phyloP scores from a whole-genome alignment of 1,139 yeast species.

The Hanseniaspora uvarum region DNA sequence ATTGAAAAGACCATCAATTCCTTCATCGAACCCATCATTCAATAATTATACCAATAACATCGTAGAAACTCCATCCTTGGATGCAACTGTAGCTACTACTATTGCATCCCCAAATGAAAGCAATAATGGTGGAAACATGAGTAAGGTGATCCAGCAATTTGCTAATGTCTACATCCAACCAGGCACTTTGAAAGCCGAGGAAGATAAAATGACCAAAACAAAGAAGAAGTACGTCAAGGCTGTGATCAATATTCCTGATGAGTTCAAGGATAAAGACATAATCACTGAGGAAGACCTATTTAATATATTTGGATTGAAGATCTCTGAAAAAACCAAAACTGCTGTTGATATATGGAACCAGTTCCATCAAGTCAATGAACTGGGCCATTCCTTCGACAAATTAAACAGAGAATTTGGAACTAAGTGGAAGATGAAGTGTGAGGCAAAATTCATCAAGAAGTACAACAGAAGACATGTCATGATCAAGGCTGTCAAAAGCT shows the following conservation, averaged over 20 bases:
- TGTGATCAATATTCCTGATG: not conserved
- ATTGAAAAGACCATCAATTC: not conserved
- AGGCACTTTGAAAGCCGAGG: not conserved
- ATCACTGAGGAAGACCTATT: slow-evolving; percentile 18
- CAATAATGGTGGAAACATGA: not conserved
- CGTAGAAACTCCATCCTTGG: not conserved
- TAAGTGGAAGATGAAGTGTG: slow-evolving; percentile 20
- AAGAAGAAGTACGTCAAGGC: slow-evolving; percentile 5
- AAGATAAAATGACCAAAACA: not conserved
- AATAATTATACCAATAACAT: not conserved
- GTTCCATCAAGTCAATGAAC: slow-evolving; percentile 17
- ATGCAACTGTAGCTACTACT: not conserved
- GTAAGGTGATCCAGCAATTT: slow-evolving; percentile 12
- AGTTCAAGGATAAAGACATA: slow-evolving; percentile 2
- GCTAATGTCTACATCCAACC: slow-evolving; percentile 13
- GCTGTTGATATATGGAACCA: slow-evolving; percentile 20
- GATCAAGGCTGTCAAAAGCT: slow-evolving; percentile 19
- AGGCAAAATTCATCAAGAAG: slow-evolving; percentile 21
- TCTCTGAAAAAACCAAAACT: slow-evolving; percentile 18
- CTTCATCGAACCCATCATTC: slow-evolving; percentile 2
- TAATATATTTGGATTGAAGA: slow-evolving; percentile 19
- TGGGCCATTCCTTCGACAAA: slow-evolving; percentile 18
- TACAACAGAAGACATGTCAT: slow-evolving; percentile 20
- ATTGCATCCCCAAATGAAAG: not conserved
- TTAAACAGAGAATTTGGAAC: slow-evolving; percentile 19